phyloP scores from a whole-genome alignment of 2,329 filamentous ascomycete species.

The Verticillium alfalfae region DNA sequence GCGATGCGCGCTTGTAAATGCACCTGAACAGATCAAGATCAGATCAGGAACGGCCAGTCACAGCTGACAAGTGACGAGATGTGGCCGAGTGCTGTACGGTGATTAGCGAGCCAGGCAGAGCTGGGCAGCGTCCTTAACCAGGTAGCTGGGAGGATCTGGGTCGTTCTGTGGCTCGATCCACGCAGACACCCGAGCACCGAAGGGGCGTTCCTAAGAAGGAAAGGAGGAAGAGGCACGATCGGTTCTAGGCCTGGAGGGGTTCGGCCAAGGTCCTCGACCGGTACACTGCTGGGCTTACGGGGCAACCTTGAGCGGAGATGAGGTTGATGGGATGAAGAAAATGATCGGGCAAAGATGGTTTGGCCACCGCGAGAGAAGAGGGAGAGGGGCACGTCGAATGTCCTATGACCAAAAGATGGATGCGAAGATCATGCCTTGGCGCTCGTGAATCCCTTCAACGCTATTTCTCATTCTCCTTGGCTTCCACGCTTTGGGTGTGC shows the following conservation, averaged over 20 bases:
- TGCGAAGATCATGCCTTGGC: neutral
- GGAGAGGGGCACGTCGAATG: neutral
- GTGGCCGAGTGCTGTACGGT: neutral
- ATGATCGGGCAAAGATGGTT: neutral
- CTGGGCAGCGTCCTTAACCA: neutral
- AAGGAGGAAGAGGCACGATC: neutral
- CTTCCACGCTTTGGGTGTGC: neutral
- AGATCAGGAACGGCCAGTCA: neutral
- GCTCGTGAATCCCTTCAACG: neutral
- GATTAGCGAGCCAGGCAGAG: neutral
- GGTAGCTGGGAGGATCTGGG: neutral
- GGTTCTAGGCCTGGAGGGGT: neutral
- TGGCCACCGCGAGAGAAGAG: neutral
- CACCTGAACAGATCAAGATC: neutral
- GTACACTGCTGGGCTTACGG: neutral
- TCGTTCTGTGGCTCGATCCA: neutral
- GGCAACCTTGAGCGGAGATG: neutral
- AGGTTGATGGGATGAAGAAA: neutral
- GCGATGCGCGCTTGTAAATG: neutral
- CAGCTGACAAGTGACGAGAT: neutral
- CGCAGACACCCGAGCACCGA: neutral
- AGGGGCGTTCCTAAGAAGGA: neutral
- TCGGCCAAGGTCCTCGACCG: neutral
- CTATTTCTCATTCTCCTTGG: neutral
- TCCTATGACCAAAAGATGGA: neutral